Base-by-base conservation (phyloP, 2,329 filamentous ascomycete species). In the Tolypocladium endophyticum region DNA sequence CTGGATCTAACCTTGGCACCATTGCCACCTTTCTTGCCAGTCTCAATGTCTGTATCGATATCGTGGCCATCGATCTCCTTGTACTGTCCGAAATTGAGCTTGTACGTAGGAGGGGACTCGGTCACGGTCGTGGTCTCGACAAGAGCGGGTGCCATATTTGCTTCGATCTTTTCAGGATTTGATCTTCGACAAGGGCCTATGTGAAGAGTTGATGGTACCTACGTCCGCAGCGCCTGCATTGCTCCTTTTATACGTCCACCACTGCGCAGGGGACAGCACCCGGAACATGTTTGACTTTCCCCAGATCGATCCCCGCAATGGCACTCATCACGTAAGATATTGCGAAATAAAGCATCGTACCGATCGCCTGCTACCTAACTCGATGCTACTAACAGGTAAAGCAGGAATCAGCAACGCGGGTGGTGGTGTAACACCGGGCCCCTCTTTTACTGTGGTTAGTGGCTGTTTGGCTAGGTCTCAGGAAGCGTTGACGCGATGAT, bases 31-130 rank as follows among this genome's bases (percentile, higher is more conserved):
- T 59, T 63, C 61, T 69, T 70, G 33, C 70, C 70, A 5, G 65
- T 62, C 59, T 72, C 70, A 9, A 65, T 60, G 8, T 67, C 69
- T 36, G 55, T 63, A 58, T 72, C 64, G 14, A 72, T 60, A 16
- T 61, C 59, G 5, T 62, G 62, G 16, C 62, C 52, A n/a, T 70
- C 68, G 47, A 71, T 66, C 39, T 71, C 69, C 62, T 71, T 72
- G 65, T 72, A 71, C 47, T 68, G 64, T 39, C 66, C 68, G 16
- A 69, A 60, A 23, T 67, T 61, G 20, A 71, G 59, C 60, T 65
- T 70, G 60, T 66, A 66, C 1, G 61, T 58, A 3, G 59, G 28
- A 1, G n/a, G 38, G 33, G 63, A 53, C 39, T 58, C 25, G 16
- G 59, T 30, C 39, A 62, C 59, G 47, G 63, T 56, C 47, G 60